Evolutionary conservation across 352 stramenopile species (phyloP).

Genomic region (Globisporangium mamillatum): DNA sequence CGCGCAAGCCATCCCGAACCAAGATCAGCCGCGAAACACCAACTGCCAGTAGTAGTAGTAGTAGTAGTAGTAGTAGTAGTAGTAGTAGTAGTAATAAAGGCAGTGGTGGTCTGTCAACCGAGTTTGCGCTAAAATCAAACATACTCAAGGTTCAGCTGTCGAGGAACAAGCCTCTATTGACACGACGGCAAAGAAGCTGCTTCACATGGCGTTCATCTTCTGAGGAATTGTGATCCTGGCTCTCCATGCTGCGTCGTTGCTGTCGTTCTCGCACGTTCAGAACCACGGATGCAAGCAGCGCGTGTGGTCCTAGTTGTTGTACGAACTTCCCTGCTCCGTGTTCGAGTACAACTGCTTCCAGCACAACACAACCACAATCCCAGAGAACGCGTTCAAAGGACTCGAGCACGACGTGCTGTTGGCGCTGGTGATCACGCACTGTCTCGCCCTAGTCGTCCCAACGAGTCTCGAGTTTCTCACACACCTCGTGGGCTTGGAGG

Average conservation of each 20-base stretch:
- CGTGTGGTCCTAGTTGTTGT: not conserved
- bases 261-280: slow-evolving; percentile 1
- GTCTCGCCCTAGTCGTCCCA: slow-evolving; percentile 12
- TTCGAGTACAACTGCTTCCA: slow-evolving; percentile 13
- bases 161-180: not conserved
- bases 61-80: too few species aligned
- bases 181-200: not conserved
- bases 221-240: not conserved
- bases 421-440: slow-evolving; percentile 19
- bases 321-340: slow-evolving; percentile 17
- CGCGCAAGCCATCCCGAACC: not conserved
- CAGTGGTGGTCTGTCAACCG: not conserved
- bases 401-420: slow-evolving; percentile 18
- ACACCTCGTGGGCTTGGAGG: slow-evolving; percentile 20
- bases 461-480: slow-evolving; percentile 13
- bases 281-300: slow-evolving; percentile 1
- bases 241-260: not conserved
- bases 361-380: not conserved
- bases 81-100: too few species aligned
- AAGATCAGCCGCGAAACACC: not conserved
- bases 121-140: not conserved
- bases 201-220: not conserved
- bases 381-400: slow-evolving; percentile 1
- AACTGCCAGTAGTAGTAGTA: not conserved
- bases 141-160: not conserved